Percentiles rank a stretch among this genome's conserved stretches.
Evolutionary conservation across 148 eudicot genomes (phyloP).

Genomic region (Heliosperma pusillum): DNA sequence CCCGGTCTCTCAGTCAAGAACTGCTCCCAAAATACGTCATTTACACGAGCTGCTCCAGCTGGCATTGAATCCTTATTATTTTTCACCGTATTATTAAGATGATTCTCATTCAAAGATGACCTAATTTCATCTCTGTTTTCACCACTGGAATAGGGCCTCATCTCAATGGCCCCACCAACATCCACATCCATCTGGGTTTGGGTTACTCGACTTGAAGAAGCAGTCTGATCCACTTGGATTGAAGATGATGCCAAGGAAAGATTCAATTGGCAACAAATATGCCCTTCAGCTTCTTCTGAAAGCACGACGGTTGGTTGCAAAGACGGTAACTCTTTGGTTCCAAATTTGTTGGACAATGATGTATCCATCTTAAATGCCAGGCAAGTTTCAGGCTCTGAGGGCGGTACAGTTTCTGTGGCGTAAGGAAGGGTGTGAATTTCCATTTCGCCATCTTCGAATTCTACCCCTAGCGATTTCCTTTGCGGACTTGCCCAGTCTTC

Average conservation of each 20-base stretch:
- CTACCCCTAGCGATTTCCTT: conserved; percentile 37
- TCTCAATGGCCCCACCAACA: conserved; percentile 28
- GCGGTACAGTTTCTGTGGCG: conserved; percentile 52
- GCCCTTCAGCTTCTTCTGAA: conserved; percentile 56
- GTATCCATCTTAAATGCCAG: conserved; percentile 56
- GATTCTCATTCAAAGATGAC: conserved; percentile 24
- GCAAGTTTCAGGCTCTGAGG: conserved; percentile 59
- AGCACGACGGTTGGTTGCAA: conserved; percentile 40
- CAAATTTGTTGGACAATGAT: conserved; percentile 40
- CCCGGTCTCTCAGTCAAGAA: conserved; percentile 92
- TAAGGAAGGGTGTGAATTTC: conserved; percentile 34
- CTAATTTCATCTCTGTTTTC: conserved; percentile 27
- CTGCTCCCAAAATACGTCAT: conserved; percentile 95
- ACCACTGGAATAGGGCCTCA: conserved; percentile 22
- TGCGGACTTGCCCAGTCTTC: conserved; percentile 67
- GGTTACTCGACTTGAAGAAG: conserved; percentile 29
- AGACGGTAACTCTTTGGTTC: conserved; percentile 38
- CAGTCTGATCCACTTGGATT: conserved; percentile 40
- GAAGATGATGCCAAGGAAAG: conserved; percentile 76
- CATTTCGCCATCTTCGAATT: conserved; percentile 43
- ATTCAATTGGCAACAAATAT: conserved; percentile 66
- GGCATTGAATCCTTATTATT: conserved; percentile 41
- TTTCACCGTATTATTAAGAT: conserved; percentile 24
- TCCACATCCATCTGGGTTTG: conserved; percentile 39
- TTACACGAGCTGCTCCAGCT: conserved; percentile 47